Conservation (phyloP, 2,329 filamentous ascomycete species). For the Calonectria crousiana region DNA sequence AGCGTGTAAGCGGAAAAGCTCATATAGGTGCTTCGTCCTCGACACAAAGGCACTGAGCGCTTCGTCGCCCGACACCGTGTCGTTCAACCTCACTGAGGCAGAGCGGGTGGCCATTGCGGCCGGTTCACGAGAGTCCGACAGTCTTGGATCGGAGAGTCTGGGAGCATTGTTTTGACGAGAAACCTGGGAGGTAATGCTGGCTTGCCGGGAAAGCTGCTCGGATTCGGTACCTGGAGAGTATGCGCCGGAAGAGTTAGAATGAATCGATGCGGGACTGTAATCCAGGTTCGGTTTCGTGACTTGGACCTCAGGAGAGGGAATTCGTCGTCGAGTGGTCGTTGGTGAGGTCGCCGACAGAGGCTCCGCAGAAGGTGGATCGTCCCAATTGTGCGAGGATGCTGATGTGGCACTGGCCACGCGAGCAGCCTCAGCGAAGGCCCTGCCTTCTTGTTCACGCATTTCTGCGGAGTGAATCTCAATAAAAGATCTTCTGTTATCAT, state of each 20-base stretch:
- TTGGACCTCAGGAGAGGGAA: constrained; percentile 46
- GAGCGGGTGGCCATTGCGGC: constrained; percentile 45
- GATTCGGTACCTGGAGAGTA: constrained; percentile 40
- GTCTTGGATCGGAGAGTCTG: constrained; percentile 31
- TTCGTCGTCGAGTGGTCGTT: constrained; percentile 37
- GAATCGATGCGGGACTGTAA: constrained; percentile 57
- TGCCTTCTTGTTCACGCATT: constrained; percentile 71
- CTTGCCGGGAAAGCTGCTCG: constrained; percentile 38
- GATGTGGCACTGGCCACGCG: constrained; percentile 49
- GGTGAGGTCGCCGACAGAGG: constrained; percentile 39
- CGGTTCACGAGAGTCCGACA: constrained; percentile 35
- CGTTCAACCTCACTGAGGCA: constrained; percentile 55
- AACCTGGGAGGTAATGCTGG: constrained; percentile 33
- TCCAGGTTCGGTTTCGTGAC: constrained; percentile 44
- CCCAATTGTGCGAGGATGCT: constrained; percentile 50
- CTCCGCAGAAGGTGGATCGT: constrained; percentile 45
- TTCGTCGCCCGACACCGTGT: constrained; percentile 68
- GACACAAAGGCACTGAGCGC: constrained; percentile 77
- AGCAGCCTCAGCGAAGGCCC: constrained; percentile 66
- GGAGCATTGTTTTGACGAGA: constrained; percentile 40
- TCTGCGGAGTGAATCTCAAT: constrained; percentile 70
- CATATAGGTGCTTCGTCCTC: constrained; percentile 79
- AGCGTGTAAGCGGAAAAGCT: constrained; percentile 82
- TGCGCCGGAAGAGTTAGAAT: constrained; percentile 47
- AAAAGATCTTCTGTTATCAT: constrained; percentile 68